These are phyloP conservation scores for Penicillium frequentans DNA, from an alignment of 2,329 filamentous ascomycete species.

Conservation along the genomic window DNA sequence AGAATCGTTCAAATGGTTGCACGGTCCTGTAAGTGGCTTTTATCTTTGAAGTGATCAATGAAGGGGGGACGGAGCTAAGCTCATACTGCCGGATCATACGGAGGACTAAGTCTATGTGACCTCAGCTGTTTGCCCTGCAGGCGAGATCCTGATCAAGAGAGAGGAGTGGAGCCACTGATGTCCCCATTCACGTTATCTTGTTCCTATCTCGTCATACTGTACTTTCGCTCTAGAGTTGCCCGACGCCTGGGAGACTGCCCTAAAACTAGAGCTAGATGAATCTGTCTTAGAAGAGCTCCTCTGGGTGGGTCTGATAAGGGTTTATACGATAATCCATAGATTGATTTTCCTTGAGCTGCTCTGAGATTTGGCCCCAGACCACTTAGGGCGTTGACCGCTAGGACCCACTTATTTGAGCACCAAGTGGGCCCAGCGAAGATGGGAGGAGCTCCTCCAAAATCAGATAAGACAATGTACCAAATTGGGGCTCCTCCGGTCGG, in stretches of 20 bases:
- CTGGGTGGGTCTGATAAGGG: neutral
- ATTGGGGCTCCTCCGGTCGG: neutral
- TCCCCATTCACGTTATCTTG: neutral
- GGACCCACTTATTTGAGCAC: neutral
- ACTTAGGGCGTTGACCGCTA: neutral
- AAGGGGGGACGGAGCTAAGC: neutral
- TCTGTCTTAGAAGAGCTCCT: neutral
- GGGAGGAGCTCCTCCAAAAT: neutral
- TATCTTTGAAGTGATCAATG: neutral
- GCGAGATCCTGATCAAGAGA: neutral
- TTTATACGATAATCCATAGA: too few species aligned
- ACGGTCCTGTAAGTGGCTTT: neutral
- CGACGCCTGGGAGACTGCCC: neutral
- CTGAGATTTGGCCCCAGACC: neutral
- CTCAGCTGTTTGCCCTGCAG: neutral
- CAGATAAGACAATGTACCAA: neutral
- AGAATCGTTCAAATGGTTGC: neutral
- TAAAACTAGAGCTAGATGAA: too few species aligned
- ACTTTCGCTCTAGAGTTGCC: neutral
- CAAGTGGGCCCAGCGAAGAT: too few species aligned
- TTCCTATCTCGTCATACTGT: neutral
- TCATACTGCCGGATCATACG: neutral
- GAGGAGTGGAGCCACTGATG: neutral
- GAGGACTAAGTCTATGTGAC: neutral
- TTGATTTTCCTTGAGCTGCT: neutral